Evolutionary conservation across 805 yeast genomes (phyloP).

Genomic region (Candida andamanensis): DNA sequence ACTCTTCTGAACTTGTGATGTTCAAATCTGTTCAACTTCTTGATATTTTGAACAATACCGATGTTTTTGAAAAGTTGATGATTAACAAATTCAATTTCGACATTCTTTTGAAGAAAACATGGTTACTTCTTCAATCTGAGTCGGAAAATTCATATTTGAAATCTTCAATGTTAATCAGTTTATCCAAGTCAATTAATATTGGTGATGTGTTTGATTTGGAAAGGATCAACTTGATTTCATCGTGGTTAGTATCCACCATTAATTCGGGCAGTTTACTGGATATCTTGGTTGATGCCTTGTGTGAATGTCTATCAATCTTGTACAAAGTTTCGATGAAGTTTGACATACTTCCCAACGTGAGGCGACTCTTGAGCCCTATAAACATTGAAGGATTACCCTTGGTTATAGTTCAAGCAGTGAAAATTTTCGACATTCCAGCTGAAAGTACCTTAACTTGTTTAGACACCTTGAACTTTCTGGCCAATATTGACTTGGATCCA

Average conservation of each 20-base stretch:
- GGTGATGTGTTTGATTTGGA: slow-evolving; percentile 21
- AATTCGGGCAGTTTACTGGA: too few relatives aligned
- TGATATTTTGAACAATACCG: slow-evolving; percentile 4
- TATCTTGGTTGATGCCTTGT: slow-evolving; percentile 11
- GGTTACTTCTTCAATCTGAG: slow-evolving; percentile 18
- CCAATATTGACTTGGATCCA: too few relatives aligned
- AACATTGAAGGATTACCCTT: too few relatives aligned
- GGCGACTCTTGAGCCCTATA: slow-evolving; percentile 7
- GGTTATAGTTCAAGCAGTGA: too few relatives aligned
- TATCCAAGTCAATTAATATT: slow-evolving; percentile 23
- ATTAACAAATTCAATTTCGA: slow-evolving; percentile 24
- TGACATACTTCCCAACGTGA: slow-evolving; percentile 6
- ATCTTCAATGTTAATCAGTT: slow-evolving; percentile 26
- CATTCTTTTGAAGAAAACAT: slow-evolving; percentile 24
- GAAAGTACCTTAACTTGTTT: too few relatives aligned
- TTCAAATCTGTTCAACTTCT: slow-evolving; percentile 3
- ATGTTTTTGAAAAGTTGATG: slow-evolving; percentile 4
- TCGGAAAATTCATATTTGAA: slow-evolving; percentile 17
- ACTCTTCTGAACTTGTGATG: background rate
- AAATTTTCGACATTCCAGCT: too few relatives aligned
- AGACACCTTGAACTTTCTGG: too few relatives aligned
- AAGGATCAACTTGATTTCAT: slow-evolving; percentile 17
- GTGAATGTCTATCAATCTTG: slow-evolving; percentile 9
- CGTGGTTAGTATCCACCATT: slow-evolving; percentile 8
- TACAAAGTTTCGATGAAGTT: slow-evolving; percentile 5